These are phyloP conservation scores for Solanum pennellii DNA, from an alignment of 257 asterid species.

Conservation along the genomic window DNA sequence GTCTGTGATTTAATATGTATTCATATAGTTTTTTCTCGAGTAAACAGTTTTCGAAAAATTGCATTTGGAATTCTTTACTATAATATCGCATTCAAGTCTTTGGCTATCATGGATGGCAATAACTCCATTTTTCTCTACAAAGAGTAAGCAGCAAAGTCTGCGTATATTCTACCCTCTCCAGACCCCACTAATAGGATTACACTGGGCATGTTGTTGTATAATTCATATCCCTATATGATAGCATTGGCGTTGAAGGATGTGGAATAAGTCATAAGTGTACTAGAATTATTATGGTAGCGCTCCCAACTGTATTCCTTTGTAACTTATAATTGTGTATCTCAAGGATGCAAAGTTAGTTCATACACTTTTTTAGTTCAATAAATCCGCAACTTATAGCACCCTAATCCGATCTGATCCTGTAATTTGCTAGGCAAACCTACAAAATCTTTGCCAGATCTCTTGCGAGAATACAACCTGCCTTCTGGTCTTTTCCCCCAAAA, in stretches of 20 bases:
- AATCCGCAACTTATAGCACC: not conserved
- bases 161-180: not conserved
- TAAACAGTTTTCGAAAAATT: too few relatives aligned
- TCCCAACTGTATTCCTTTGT: not conserved
- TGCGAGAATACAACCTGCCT: constrained; percentile 77
- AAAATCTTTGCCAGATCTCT: constrained; percentile 60
- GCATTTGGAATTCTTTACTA: not conserved
- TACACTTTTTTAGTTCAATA: not conserved
- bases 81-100: not conserved
- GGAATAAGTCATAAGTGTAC: not conserved
- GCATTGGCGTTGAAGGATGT: not conserved
- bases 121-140: not conserved
- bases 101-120: not conserved
- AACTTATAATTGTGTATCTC: not conserved
- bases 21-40: not conserved
- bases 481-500: constrained; percentile 83
- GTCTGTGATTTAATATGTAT: not conserved
- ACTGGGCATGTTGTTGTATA: not conserved
- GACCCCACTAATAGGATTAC: not conserved
- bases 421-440: constrained; percentile 54
- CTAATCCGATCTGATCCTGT: not conserved
- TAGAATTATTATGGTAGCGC: too few relatives aligned
- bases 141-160: not conserved
- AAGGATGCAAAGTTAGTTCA: not conserved
- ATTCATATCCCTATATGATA: not conserved